Evolutionary conservation across 2,329 filamentous ascomycete genomes (phyloP), one percentile per base, ranked within the genome.

Genomic region (Claviceps sp.): DNA sequence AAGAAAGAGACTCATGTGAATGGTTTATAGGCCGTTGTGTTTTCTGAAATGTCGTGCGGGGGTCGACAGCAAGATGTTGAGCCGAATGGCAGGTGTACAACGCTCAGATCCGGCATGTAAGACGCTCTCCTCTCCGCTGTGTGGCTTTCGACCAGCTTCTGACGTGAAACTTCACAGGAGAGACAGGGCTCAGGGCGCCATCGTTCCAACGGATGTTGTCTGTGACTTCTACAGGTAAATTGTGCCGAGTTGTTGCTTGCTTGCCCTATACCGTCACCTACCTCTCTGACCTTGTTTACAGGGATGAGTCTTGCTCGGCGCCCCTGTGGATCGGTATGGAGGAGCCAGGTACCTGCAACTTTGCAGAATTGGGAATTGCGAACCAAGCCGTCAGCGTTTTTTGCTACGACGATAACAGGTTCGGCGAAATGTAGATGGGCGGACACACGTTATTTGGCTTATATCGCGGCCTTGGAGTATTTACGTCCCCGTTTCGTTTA

Each of bases 241-340:
- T 3, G 8, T n/a, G 30, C 36, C 14, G 30, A 1, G 2, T 1
- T 26, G 2, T 11, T 50, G 20, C 20, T 46, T 11, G 8, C 11
- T n/a, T 26, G n/a, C 7, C 18, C n/a, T 40, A 11, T 9, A 20
- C 16, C 9, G 14, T 13, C 22, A n/a, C 7, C 24, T 30, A 16
- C 7, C 24, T 30, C n/a, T 42, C 46, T 52, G 11, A 54, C 30
- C 22, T 37, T 14, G n/a, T n/a, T 22, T 48, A 30, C 26, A 52
- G 53, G 16, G 50, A 54, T 8, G 38, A 52, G 26, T 34, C 18
- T 26, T 54, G 50, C 38, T 36, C 37, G 11, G 18, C 38, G 16
- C 53, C 47, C 6, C 50, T 54, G n/a, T 54, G 42, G 37, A 52
- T 52, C 14, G 53, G 53, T 8, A 53, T 50, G 47, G 50, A 52